Evolutionary conservation across 169 alveolate genomes (phyloP), one percentile per base, ranked within the genome.

Genomic region (Theileria annulata): DNA sequence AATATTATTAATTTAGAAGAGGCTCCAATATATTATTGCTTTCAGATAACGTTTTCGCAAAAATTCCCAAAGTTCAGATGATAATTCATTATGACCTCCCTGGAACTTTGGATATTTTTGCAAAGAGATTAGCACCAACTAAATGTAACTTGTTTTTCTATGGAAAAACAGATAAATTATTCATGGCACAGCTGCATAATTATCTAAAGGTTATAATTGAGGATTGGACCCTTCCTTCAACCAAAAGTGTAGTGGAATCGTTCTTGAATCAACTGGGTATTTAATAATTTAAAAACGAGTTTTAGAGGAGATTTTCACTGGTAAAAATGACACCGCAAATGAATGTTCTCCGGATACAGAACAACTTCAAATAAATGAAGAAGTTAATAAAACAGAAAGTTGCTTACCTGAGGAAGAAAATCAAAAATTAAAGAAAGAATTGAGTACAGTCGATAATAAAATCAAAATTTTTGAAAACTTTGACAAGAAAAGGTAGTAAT

Each of bases 11-110:
- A 28, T 25, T 15, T 58, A 82, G 89, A 47, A 75, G 47, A 33
- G 75, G 86, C 35, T 63, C 68, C 8, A 59, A 62, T 28, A 68
- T 72, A 12, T 37, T 82, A 0, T 33, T 82, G 23, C 49, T 82
- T 27, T 66, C 81, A 28, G 89, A 82, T 35, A 63, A 23, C 19
- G 75, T 54, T 12, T 2, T 31, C 19, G 75, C 79, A 12, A 75
- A 70, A 19, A 23, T 82, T 47, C 88, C 88, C 15, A 28, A 48
- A n/a, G 54, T 79, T 9, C 85, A 82, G 19, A 31, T 69, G 28
- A 79, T 82, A 8, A 58, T 82, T 10, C 90, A 84, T 60, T 84
- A 58, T 54, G 90, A 84, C 48, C 71, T 82, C 17, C 89, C 89
- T 15, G 71, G 51, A n/a, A 25, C 71, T 0, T 51, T 64, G 21